Conservation (phyloP, 148 eudicot species). For the Pharnaceum exiguum region DNA sequence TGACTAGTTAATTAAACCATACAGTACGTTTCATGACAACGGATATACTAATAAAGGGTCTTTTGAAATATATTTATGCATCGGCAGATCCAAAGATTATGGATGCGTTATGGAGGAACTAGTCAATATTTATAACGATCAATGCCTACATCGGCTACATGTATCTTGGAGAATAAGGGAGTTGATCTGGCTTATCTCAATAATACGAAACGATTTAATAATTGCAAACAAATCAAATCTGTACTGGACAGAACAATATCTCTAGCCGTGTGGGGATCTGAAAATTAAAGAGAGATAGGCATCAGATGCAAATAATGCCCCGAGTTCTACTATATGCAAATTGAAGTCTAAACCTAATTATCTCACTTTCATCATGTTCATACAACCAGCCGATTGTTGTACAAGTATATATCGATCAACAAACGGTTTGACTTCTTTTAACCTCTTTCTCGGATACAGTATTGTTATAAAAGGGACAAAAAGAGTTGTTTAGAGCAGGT, state of each 20-base stretch:
- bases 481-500: conserved; percentile 14
- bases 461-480: too few species aligned
- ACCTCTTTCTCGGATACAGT: too few species aligned
- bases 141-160: too few species aligned
- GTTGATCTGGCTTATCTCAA: neutral
- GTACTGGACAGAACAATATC: neutral
- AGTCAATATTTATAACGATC: too few species aligned
- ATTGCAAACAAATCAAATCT: neutral
- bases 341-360: neutral
- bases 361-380: too few species aligned
- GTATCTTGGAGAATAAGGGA: neutral
- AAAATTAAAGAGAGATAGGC: neutral
- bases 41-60: neutral
- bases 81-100: neutral
- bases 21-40: neutral
- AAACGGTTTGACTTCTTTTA: too few species aligned
- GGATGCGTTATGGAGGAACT: neutral
- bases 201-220: neutral
- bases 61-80: neutral
- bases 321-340: too few species aligned
- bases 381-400: too few species aligned
- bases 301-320: too few species aligned
- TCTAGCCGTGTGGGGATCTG: neutral
- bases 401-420: too few species aligned
- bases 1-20: too few species aligned